Conservation (phyloP, 352 stramenopile genomes). For the Phytophthora citricola region DNA sequence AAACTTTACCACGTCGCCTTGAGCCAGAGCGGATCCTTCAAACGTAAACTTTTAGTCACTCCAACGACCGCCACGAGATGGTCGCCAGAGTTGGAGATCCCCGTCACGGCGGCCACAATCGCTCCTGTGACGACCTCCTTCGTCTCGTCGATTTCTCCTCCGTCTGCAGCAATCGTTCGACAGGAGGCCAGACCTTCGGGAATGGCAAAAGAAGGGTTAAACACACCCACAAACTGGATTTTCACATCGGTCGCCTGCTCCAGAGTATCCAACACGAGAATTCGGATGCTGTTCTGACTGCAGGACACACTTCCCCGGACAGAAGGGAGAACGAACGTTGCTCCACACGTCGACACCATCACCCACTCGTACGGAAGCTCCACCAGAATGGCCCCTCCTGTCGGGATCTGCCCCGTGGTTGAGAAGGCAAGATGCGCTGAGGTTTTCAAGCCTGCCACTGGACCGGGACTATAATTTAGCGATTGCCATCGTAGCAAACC, state of each 20-base stretch:
- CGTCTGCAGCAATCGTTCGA: conserved; percentile 46
- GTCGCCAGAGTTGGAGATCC: conserved; percentile 51
- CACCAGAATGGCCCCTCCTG: conserved; percentile 44
- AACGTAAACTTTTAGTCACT: conserved; percentile 59
- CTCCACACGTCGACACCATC: conserved; percentile 37
- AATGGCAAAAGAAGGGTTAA: conserved; percentile 56
- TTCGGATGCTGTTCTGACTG: conserved; percentile 41
- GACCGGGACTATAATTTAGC: conserved; percentile 46
- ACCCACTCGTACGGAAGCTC: conserved; percentile 58
- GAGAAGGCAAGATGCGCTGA: conserved; percentile 50
- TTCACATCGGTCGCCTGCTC: conserved; percentile 44
- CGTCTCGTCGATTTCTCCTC: conserved; percentile 55
- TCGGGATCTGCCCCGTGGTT: conserved; percentile 46
- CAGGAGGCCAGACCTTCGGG: conserved; percentile 21
- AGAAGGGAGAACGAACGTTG: conserved; percentile 42
- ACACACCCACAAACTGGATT: conserved; percentile 45
- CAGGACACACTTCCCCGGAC: conserved; percentile 38
- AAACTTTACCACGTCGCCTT: conserved; percentile 68
- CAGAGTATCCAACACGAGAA: conserved; percentile 47
- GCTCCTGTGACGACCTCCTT: conserved; percentile 37
- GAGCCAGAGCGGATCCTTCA: conserved; percentile 44
- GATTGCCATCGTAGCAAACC: conserved; percentile 58
- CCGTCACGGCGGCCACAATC: conserved; percentile 47
- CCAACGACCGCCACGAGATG: conserved; percentile 57
- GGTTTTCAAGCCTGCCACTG: conserved; percentile 57